Evolutionary conservation across 257 asterid species (phyloP), one percentile per base, ranked within the genome.

Genomic region (Gardenia jasminoides): DNA sequence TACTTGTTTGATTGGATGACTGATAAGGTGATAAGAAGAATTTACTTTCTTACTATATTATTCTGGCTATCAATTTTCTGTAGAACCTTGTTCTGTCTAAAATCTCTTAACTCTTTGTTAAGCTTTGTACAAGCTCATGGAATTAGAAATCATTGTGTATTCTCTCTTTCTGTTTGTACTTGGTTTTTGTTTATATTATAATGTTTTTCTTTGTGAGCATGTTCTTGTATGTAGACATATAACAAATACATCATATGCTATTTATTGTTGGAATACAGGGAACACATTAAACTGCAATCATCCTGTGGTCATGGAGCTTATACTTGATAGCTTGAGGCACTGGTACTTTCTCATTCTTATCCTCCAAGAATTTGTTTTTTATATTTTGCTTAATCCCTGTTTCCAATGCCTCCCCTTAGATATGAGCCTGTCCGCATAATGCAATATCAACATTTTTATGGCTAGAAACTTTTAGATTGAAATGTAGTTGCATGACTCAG

Each of bases 221-320:
- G 7, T 61, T 76, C 17, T 47, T 17, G 41, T 26, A 30, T 72
- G 13, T 61, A 15, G 10, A 43, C 36, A 41, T 72, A 44, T 13
- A 39, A 64, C 22, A 67, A 5, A 13, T 79, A 19, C 30, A 36
- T 43, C 72, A 47, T 69, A 65, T 76, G 69, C 71, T 75, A 59
- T 79, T 68, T 50, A 85, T 72, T 22, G 39, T 70, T 75, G 71
- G 68, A 62, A 82, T 81, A 83, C 85, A 95, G 99, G 99, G 81
- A 95, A 95, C 84, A 93, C 99, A 71, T 91, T 95, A 59, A 95
- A 93, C 80, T 95, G 99, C 85, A 95, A 95, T 87, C 99, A 95
- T 83, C 98, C 99, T 77, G 92, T 91, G 47, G 97, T 95, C 83
- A 92, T 91, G 99, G 97, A 95, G 83, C 85, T 95, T 75, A 84